Base-by-base conservation (phyloP, 2,329 filamentous ascomycete genomes). In the Exophiala lecanii-corni region DNA sequence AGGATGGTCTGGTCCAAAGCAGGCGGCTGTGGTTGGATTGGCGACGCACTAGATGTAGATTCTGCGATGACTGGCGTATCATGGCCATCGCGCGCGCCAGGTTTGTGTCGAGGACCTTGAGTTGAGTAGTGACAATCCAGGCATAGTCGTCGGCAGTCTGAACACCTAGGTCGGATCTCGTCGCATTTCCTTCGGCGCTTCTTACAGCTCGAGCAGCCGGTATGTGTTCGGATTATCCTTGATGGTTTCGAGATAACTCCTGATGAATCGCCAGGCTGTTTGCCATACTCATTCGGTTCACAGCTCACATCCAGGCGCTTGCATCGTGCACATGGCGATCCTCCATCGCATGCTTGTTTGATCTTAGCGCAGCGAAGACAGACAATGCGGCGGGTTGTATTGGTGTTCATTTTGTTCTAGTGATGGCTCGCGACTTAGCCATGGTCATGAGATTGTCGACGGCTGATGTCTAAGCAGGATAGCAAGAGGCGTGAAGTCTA, bases 341-440 rank as follows among this genome's bases (percentile, higher is more conserved):
- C 46, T 4, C 57, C 57, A 25, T 59, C 57, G 42, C 57, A 60
- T 41, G 55, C 51, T 53, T 60, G 57, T 52, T 60, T 60, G 38
- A 45, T 45, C 20, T 25, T 41, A 13, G 43, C 43, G 28, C 43
- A 45, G 9, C 43, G 37, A 15, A 34, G 18, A 28, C 43, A 45
- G 2, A 45, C 38, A 15, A 19, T 36, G 16, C 37, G 43, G n/a
- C 32, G 32, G 12, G 6, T 26, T 7, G 23, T 6, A 26, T 26
- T 26, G 12, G 23, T 26, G 23, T 12, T 26, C 23, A 26, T 26
- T 6, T 26, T 12, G n/a, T n/a, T n/a, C n/a, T n/a, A n/a, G n/a
- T n/a, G n/a, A n/a, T n/a, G n/a, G n/a, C n/a, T n/a, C n/a, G n/a
- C n/a, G n/a, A n/a, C n/a, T n/a, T n/a, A n/a, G n/a, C n/a, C n/a